phyloP scores from a whole-genome alignment of 352 stramenopile genomes.

The Phytophthora litchii region DNA sequence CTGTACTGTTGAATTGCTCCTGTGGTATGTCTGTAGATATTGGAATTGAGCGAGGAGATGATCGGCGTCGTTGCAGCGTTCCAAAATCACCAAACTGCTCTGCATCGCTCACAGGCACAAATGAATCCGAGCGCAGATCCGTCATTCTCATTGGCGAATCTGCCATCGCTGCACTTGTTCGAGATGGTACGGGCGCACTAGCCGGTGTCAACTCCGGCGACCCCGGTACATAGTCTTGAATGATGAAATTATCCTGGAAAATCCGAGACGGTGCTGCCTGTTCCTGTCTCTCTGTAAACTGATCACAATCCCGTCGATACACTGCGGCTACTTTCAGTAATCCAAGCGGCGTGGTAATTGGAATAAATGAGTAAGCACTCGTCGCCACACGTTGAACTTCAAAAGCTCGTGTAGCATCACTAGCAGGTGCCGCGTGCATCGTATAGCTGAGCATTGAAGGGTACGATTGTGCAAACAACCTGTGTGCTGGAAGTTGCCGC shows the following conservation, averaged over 20 bases:
- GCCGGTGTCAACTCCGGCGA: slow-evolving; percentile 53
- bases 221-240: slow-evolving; percentile 83
- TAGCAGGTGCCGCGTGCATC: slow-evolving; percentile 44
- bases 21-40: slow-evolving; percentile 7
- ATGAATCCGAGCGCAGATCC: slow-evolving; percentile 37
- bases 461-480: slow-evolving; percentile 71
- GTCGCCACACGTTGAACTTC: slow-evolving; percentile 45
- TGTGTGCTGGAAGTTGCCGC: slow-evolving; percentile 71
- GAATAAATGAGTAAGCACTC: slow-evolving; percentile 76
- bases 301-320: slow-evolving; percentile 70
- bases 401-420: slow-evolving; percentile 37
- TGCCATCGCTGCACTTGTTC: slow-evolving; percentile 14
- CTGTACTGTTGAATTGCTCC: slow-evolving; percentile 30
- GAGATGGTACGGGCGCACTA: slow-evolving; percentile 24
- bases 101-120: slow-evolving; percentile 44
- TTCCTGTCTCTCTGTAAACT: slow-evolving; percentile 44
- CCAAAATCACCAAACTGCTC: slow-evolving; percentile 30
- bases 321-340: slow-evolving; percentile 66
- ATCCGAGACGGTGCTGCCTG: slow-evolving; percentile 47
- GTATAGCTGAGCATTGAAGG: slow-evolving; percentile 68
- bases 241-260: slow-evolving; percentile 83
- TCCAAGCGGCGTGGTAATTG: slow-evolving; percentile 81
- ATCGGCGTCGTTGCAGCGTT: slow-evolving; percentile 38
- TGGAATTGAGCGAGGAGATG: slow-evolving; percentile 47
- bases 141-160: slow-evolving; percentile 22